A percentile compares a stretch with the other conserved stretches of the same genome.
phyloP scores from a whole-genome alignment of 495 filamentous ascomycete species.

The Penicillium desertorum region DNA sequence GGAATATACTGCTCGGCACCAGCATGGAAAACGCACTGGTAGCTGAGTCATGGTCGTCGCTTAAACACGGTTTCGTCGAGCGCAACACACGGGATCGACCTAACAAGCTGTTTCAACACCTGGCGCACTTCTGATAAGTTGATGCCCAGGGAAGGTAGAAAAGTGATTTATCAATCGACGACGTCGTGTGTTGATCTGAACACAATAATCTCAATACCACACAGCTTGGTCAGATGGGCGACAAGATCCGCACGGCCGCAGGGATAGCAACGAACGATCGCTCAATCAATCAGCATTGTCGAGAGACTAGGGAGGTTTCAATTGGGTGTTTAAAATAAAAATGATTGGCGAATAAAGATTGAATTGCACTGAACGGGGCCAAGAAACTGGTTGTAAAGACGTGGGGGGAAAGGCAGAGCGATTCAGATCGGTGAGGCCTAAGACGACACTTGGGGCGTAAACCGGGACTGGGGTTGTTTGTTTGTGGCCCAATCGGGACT shows the following conservation, averaged over 20 bases:
- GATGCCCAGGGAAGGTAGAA: background rate
- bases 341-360: background rate
- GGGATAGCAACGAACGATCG: conserved; percentile 7
- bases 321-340: background rate
- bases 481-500: conserved; percentile 44
- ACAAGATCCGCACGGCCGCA: conserved; percentile 24
- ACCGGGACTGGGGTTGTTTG: conserved; percentile 31
- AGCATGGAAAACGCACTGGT: conserved; percentile 89
- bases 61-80: background rate
- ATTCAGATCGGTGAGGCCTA: conserved; percentile 40
- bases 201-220: background rate
- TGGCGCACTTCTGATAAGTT: conserved; percentile 1
- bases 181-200: conserved; percentile 3
- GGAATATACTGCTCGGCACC: conserved; percentile 92
- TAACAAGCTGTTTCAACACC: background rate
- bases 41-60: conserved; percentile 58
- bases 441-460: conserved; percentile 18
- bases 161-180: background rate
- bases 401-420: conserved; percentile 21
- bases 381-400: background rate
- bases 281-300: conserved; percentile 22
- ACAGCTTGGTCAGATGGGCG: conserved; percentile 16
- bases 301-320: conserved; percentile 4
- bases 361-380: background rate
- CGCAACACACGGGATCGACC: conserved; percentile 1